These are phyloP conservation scores for Eucalyptus camaldulensis DNA, from an alignment of 345 rosid species.

Conservation along the genomic window DNA sequence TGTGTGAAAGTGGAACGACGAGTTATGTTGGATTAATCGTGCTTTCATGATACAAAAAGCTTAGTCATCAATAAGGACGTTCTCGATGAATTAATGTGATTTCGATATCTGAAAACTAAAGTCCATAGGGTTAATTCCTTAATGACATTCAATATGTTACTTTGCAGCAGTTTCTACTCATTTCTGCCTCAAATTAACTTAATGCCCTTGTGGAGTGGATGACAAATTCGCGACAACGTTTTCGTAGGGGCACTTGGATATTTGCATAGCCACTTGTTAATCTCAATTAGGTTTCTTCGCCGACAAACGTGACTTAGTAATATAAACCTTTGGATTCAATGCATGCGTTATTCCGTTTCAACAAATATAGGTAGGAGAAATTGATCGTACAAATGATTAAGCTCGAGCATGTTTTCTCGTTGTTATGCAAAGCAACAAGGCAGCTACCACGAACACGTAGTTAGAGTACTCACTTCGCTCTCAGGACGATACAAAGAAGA, in stretches of 20 bases:
- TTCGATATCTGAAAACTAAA: background rate
- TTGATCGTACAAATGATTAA: background rate
- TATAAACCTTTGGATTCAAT: background rate
- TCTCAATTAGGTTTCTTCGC: background rate
- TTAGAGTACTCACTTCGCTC: background rate
- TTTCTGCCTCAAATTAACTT: background rate
- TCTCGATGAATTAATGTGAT: background rate
- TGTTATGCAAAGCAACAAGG: background rate
- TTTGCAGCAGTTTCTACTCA: background rate
- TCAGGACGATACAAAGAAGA: background rate
- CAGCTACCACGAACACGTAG: background rate
- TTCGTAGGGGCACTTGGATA: background rate
- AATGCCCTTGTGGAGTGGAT: background rate
- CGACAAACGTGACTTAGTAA: background rate
- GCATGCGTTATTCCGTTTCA: background rate
- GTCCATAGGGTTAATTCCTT: background rate
- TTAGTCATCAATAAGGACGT: background rate
- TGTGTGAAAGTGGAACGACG: background rate
- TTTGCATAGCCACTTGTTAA: background rate
- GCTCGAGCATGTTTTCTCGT: background rate
- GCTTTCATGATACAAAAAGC: background rate
- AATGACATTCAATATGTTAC: background rate
- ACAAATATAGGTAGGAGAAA: background rate
- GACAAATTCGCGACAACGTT: background rate
- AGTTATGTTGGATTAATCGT: background rate